phyloP scores from a whole-genome alignment of 2,329 filamentous ascomycete genomes.

The Fusarium veterinarium region DNA sequence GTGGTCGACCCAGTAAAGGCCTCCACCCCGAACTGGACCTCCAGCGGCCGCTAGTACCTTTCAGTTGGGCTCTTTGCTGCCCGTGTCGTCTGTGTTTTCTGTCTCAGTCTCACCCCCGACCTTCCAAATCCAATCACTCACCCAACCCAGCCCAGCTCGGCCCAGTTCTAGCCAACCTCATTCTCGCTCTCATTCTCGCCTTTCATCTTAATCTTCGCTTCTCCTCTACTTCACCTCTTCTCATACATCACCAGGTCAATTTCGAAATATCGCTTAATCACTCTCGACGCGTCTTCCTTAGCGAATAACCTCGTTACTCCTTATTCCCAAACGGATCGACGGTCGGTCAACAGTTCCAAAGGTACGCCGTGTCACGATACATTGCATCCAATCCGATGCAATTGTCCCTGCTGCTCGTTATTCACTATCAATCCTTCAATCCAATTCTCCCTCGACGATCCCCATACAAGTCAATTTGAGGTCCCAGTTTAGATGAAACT shows the following conservation, averaged over 20 bases:
- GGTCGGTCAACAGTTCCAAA: slow-evolving; percentile 20
- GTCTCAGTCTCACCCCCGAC: slow-evolving; percentile 19
- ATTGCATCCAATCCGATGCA: slow-evolving; percentile 10
- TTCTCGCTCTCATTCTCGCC: neutral
- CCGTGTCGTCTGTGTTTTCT: slow-evolving; percentile 5
- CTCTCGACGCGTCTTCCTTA: slow-evolving; percentile 17
- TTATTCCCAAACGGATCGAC: slow-evolving; percentile 10
- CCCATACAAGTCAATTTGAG: slow-evolving; percentile 15
- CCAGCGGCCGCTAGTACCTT: slow-evolving; percentile 31
- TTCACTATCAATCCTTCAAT: slow-evolving; percentile 16
- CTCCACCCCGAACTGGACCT: neutral
- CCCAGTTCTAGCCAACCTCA: slow-evolving; percentile 10
- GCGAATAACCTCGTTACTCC: slow-evolving; percentile 19
- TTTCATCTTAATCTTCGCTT: slow-evolving; percentile 8
- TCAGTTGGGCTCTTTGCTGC: slow-evolving; percentile 9
- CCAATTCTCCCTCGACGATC: slow-evolving; percentile 8
- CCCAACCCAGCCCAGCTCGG: neutral
- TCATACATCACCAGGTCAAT: slow-evolving; percentile 31
- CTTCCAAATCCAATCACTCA: slow-evolving; percentile 11
- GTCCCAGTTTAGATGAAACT: slow-evolving; percentile 2
- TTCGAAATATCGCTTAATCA: slow-evolving; percentile 23
- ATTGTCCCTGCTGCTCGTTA: slow-evolving; percentile 13
- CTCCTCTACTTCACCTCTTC: slow-evolving; percentile 14
- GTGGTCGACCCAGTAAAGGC: slow-evolving; percentile 9
- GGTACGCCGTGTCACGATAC: slow-evolving; percentile 39